A percentile compares a stretch with the other conserved stretches of the same genome.
Conservation (phyloP, 495 filamentous ascomycete genomes). For the Astrocystis sublimbata region DNA sequence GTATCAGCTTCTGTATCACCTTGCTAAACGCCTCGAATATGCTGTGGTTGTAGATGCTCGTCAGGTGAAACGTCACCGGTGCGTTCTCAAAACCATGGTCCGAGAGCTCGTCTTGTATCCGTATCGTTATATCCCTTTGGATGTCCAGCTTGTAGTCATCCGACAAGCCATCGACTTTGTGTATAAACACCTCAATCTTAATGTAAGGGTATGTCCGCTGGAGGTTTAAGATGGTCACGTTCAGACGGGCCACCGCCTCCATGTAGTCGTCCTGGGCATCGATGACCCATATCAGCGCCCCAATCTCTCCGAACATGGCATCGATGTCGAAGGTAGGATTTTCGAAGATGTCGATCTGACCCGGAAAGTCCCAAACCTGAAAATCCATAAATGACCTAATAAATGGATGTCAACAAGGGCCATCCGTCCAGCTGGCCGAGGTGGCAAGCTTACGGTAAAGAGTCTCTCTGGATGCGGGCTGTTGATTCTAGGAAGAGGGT, state of each 20-base stretch:
- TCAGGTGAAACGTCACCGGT: slow-evolving; percentile 88
- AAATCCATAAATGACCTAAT: slow-evolving; percentile 96
- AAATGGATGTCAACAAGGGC: background rate
- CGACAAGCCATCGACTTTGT: slow-evolving; percentile 92
- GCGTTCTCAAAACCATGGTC: slow-evolving; percentile 90
- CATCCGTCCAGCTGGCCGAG: background rate
- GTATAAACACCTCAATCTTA: slow-evolving; percentile 96
- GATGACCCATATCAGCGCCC: slow-evolving; percentile 96
- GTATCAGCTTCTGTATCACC: slow-evolving; percentile 95
- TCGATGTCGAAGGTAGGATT: slow-evolving; percentile 80
- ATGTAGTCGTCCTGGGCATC: slow-evolving; percentile 97
- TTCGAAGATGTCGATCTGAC: slow-evolving; percentile 86
- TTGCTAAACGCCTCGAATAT: slow-evolving; percentile 98
- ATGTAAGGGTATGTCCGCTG: slow-evolving; percentile 85
- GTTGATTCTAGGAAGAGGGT: slow-evolving; percentile 95
- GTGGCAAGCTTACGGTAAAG: slow-evolving; percentile 66
- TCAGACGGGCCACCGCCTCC: slow-evolving; percentile 82
- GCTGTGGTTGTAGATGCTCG: slow-evolving; percentile 95
- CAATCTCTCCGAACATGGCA: slow-evolving; percentile 88
- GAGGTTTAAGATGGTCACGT: slow-evolving; percentile 80
- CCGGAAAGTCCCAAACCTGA: slow-evolving; percentile 96
- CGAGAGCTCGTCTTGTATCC: slow-evolving; percentile 94
- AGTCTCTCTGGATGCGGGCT: slow-evolving; percentile 86
- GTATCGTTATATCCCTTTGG: slow-evolving; percentile 90
- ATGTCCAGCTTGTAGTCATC: slow-evolving; percentile 94